These are phyloP conservation scores for Fusarium illudens DNA, from an alignment of 2,329 filamentous ascomycete species.

Conservation along the genomic window DNA sequence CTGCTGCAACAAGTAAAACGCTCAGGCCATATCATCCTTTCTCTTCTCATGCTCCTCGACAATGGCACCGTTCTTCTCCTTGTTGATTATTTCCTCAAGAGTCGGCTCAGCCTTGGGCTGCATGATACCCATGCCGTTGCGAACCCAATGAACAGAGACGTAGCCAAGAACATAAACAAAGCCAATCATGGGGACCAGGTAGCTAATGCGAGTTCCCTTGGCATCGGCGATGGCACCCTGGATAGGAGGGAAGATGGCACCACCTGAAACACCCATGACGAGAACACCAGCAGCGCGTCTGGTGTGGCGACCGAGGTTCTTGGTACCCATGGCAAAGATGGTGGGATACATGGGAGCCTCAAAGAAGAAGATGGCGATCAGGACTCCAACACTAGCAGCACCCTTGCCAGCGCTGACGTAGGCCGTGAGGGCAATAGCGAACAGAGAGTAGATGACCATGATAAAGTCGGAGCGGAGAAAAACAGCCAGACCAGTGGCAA, in stretches of 20 bases:
- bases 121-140: slow-evolving; percentile 25
- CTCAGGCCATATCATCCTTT: slow-evolving; percentile 19
- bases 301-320: slow-evolving; percentile 77
- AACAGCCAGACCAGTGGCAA: slow-evolving; percentile 70
- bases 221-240: slow-evolving; percentile 37
- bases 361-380: slow-evolving; percentile 79
- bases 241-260: slow-evolving; percentile 55
- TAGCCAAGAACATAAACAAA: slow-evolving; percentile 40
- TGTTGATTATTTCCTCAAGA: background rate
- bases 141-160: slow-evolving; percentile 30
- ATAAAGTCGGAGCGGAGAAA: slow-evolving; percentile 73
- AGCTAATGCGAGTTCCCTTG: slow-evolving; percentile 35
- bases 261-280: slow-evolving; percentile 75
- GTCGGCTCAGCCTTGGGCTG: slow-evolving; percentile 13
- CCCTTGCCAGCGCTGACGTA: slow-evolving; percentile 55
- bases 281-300: slow-evolving; percentile 78
- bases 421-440: slow-evolving; percentile 68
- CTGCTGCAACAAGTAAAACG: background rate
- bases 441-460: slow-evolving; percentile 68
- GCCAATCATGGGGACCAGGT: slow-evolving; percentile 35
- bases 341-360: slow-evolving; percentile 84
- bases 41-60: slow-evolving; percentile 38
- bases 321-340: slow-evolving; percentile 79
- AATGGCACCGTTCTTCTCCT: slow-evolving; percentile 16
- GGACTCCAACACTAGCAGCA: slow-evolving; percentile 64